Conservation (phyloP, 257 asterid genomes). For the Fraxinus excelsior region DNA sequence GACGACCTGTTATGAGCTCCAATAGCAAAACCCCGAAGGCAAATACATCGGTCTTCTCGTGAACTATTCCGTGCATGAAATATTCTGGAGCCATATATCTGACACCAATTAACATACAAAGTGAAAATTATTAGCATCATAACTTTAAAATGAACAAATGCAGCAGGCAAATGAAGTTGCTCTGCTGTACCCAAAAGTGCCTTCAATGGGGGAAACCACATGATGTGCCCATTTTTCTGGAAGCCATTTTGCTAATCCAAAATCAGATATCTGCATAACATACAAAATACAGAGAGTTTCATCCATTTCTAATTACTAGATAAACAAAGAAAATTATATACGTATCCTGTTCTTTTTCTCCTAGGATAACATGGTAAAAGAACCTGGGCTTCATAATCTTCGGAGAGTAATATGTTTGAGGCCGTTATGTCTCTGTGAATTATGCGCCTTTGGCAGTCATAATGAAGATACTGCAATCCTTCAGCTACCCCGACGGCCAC, state of each 20-base stretch:
- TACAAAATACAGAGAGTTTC: not conserved
- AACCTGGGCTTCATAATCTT: conserved; percentile 85
- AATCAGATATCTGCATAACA: conserved; percentile 83
- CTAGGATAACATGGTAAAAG: conserved; percentile 1
- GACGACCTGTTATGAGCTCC: conserved; percentile 94
- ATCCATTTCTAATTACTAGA: not conserved
- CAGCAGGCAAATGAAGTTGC: not conserved
- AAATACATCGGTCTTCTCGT: conserved; percentile 92
- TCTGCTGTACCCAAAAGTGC: conserved; percentile 81
- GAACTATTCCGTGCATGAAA: conserved; percentile 90
- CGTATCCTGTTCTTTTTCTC: not conserved
- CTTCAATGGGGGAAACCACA: conserved; percentile 94
- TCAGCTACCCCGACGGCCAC: conserved; percentile 84
- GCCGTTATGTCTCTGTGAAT: conserved; percentile 95
- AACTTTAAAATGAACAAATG: not conserved
- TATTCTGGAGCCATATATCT: conserved; percentile 99
- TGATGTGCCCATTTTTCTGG: conserved; percentile 91
- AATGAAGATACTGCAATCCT: conserved; percentile 85
- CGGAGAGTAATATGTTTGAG: conserved; percentile 80
- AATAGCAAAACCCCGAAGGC: conserved; percentile 88
- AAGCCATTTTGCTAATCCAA: conserved; percentile 95
- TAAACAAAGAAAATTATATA: not conserved
- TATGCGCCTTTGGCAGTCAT: conserved; percentile 77
- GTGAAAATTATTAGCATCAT: not conserved
- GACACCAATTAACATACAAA: not conserved